phyloP scores from a whole-genome alignment of 2,329 filamentous ascomycete genomes.

The Fusarium abutilonis region DNA sequence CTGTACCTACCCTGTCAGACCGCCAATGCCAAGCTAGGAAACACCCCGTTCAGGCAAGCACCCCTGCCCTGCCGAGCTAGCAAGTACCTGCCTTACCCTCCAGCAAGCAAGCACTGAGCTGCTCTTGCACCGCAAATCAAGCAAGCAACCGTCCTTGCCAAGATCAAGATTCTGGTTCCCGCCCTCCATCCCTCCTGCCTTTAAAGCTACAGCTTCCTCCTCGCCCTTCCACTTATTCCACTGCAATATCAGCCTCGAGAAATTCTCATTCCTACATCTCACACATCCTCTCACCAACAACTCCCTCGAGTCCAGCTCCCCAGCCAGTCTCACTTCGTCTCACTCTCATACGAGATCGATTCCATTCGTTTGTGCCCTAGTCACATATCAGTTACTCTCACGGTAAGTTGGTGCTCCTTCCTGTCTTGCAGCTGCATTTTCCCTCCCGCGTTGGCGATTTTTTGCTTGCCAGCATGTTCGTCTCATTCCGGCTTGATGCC shows the following conservation, averaged over 20 bases:
- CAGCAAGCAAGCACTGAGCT: constrained; percentile 15
- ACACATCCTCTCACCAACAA: constrained; percentile 36
- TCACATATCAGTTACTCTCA: constrained; percentile 35
- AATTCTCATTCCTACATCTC: constrained; percentile 40
- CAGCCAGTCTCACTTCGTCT: constrained; percentile 29
- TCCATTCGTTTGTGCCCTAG: constrained; percentile 35
- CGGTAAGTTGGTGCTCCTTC: constrained; percentile 22
- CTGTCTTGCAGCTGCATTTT: constrained; percentile 1
- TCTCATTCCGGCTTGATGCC: constrained; percentile 15
- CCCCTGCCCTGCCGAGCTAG: constrained; percentile 14
- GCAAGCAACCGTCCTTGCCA: constrained; percentile 35
- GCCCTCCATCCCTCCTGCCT: constrained; percentile 34
- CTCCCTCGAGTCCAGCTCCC: constrained; percentile 20
- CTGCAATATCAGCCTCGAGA: constrained; percentile 27
- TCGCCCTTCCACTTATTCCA: constrained; percentile 39
- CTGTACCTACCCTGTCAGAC: constrained; percentile 37
- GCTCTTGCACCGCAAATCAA: constrained; percentile 19
- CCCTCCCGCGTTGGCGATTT: not conserved
- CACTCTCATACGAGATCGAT: constrained; percentile 35
- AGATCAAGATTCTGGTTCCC: constrained; percentile 35
- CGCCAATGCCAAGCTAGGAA: constrained; percentile 32
- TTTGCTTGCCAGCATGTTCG: constrained; percentile 8
- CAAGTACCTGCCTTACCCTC: constrained; percentile 26
- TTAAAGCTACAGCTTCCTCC: constrained; percentile 42
- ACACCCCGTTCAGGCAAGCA: constrained; percentile 14